A percentile compares a stretch with the other conserved stretches of the same genome.
These are phyloP conservation scores for Phytophthora sp. DNA, from an alignment of 352 stramenopile species.

Conservation along the genomic window DNA sequence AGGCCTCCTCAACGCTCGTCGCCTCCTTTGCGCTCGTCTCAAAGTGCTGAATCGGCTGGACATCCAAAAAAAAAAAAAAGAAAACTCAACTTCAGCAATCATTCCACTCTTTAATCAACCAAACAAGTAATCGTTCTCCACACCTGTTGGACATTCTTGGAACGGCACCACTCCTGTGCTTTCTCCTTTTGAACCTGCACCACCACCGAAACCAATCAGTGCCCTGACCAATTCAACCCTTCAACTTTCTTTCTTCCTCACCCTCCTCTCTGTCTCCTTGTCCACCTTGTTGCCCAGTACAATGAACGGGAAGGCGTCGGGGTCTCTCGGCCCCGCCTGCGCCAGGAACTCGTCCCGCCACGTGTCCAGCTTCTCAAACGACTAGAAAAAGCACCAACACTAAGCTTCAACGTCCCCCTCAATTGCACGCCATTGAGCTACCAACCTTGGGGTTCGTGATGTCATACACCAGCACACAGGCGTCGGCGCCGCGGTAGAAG, in stretches of 20 bases:
- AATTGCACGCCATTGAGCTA: too few relatives aligned
- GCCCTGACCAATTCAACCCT: not conserved
- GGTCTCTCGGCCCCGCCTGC: slow-evolving; percentile 90
- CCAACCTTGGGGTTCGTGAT: slow-evolving; percentile 95
- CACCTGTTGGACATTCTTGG: slow-evolving; percentile 82
- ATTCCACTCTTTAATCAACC: not conserved
- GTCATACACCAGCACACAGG: slow-evolving; percentile 99
- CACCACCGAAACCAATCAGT: not conserved
- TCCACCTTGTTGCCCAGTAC: slow-evolving; percentile 99
- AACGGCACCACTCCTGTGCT: slow-evolving; percentile 94
- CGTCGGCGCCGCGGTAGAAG: slow-evolving; percentile 99
- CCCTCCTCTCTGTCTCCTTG: slow-evolving; percentile 89
- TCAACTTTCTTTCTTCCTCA: slow-evolving; percentile 6
- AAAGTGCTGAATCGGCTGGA: slow-evolving; percentile 95
- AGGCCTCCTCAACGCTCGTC: slow-evolving; percentile 97
- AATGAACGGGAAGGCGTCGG: slow-evolving; percentile 97
- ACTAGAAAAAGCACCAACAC: slow-evolving; percentile 43
- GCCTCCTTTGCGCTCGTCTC: slow-evolving; percentile 98
- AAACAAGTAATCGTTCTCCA: too few relatives aligned
- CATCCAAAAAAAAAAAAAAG: slow-evolving; percentile 3
- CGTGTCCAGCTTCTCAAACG: slow-evolving; percentile 97
- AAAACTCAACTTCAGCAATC: not conserved
- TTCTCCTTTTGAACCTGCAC: slow-evolving; percentile 81
- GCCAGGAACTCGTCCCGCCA: slow-evolving; percentile 98
- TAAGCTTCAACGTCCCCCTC: not conserved